Percentiles rank a stretch among this genome's conserved stretches.
Evolutionary conservation across 2,329 filamentous ascomycete genomes (phyloP).

Genomic region (Ophiobolus disseminans): DNA sequence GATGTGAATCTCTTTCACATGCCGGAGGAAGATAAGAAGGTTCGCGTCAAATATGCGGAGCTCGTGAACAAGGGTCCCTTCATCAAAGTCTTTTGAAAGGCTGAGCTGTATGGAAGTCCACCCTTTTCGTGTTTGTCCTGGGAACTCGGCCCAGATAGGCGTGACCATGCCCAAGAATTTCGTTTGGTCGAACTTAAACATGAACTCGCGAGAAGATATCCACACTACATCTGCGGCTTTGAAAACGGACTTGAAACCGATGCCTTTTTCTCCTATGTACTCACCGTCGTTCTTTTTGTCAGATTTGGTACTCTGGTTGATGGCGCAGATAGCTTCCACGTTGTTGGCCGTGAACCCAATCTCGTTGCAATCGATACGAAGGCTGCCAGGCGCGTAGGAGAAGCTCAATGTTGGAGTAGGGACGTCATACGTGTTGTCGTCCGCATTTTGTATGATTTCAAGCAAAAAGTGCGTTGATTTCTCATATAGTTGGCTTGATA

Average conservation of each 20-base stretch:
- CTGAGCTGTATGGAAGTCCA: conserved; percentile 6
- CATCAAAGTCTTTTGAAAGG: not conserved
- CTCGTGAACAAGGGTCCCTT: not conserved
- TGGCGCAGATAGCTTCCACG: conserved; percentile 5
- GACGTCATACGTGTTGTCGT: conserved; percentile 6
- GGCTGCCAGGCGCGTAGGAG: not conserved
- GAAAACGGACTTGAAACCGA: conserved; percentile 49
- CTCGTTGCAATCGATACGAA: conserved; percentile 12
- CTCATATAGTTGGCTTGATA: conserved; percentile 7
- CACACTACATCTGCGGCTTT: conserved; percentile 29
- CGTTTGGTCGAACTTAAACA: conserved; percentile 10
- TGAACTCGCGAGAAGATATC: conserved; percentile 9
- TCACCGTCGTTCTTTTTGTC: conserved; percentile 14
- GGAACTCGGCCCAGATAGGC: conserved; percentile 9
- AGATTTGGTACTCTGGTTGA: conserved; percentile 10
- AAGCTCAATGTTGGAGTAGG: conserved; percentile 4
- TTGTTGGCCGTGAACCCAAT: conserved; percentile 6
- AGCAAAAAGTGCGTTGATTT: conserved; percentile 7
- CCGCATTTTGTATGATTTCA: conserved; percentile 12
- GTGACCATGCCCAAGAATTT: conserved; percentile 9
- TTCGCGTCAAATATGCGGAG: not conserved
- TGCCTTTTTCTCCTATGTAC: conserved; percentile 44
- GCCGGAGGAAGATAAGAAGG: not conserved
- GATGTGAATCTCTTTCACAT: not conserved
- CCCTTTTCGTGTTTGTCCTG: not conserved